phyloP scores from a whole-genome alignment of 495 filamentous ascomycete genomes.

The Hyaloscypha variabilis region DNA sequence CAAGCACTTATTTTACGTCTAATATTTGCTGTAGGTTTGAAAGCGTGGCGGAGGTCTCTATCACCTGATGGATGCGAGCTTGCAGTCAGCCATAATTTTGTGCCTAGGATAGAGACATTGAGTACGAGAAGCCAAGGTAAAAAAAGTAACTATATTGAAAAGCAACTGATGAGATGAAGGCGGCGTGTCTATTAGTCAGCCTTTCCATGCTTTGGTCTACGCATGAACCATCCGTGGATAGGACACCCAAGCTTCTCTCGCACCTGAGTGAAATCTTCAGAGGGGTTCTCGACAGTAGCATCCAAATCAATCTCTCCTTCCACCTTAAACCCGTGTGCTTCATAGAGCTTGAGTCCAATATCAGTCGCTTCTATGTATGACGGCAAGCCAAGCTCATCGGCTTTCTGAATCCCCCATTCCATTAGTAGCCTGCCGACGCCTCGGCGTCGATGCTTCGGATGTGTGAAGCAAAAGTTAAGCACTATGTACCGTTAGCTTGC shows the following conservation, averaged over 20 bases:
- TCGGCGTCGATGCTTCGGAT: conserved; percentile 41
- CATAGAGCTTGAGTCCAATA: conserved; percentile 43
- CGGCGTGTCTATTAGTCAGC: conserved; percentile 7
- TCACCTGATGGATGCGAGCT: too few species aligned
- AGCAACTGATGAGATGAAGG: conserved; percentile 11
- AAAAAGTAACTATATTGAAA: conserved; percentile 14
- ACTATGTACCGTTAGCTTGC: conserved; percentile 28
- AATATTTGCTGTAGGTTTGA: too few species aligned
- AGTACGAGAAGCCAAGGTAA: too few species aligned
- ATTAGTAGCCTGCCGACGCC: conserved; percentile 42
- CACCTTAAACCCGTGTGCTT: conserved; percentile 38
- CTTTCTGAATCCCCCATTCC: conserved; percentile 46
- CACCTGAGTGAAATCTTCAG: conserved; percentile 20
- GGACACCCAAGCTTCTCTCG: conserved; percentile 30
- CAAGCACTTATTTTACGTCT: too few species aligned
- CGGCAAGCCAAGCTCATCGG: conserved; percentile 42
- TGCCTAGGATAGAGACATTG: too few species aligned
- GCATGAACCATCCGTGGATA: conserved; percentile 32
- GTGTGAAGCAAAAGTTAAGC: conserved; percentile 35
- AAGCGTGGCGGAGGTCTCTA: too few species aligned
- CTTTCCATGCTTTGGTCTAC: conserved; percentile 16
- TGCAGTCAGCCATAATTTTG: too few species aligned
- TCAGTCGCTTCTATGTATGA: conserved; percentile 46
- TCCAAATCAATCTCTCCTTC: conserved; percentile 22
- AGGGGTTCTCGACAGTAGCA: conserved; percentile 22